Evolutionary conservation across 2,329 filamentous ascomycete species (phyloP).

Genomic region (Venturia oleaginea): DNA sequence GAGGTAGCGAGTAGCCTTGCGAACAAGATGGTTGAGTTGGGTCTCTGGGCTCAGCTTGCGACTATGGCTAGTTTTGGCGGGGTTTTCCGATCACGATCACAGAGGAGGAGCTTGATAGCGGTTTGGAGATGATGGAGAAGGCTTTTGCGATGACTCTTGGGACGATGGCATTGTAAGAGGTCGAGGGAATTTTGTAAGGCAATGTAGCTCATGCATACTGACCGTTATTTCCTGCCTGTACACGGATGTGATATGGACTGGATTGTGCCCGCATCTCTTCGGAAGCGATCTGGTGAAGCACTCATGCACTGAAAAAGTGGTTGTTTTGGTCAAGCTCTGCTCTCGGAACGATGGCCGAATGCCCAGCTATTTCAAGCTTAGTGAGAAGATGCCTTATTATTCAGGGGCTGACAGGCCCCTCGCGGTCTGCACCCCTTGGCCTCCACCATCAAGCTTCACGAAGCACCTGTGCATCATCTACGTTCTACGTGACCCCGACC

Average conservation of each 20-base stretch:
- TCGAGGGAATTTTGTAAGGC: background rate
- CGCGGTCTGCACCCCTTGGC: background rate
- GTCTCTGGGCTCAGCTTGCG: slow-evolving; percentile 49
- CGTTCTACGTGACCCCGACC: background rate
- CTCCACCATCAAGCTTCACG: background rate
- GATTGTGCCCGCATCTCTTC: too few species aligned
- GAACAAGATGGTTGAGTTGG: slow-evolving; percentile 40
- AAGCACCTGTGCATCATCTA: background rate
- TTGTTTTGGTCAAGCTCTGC: too few species aligned
- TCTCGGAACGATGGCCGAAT: too few species aligned
- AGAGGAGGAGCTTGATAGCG: slow-evolving; percentile 32
- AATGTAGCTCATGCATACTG: too few species aligned
- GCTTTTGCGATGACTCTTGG: slow-evolving; percentile 45
- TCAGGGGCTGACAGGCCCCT: too few species aligned
- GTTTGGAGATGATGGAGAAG: slow-evolving; percentile 47
- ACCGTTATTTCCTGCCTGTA: too few species aligned
- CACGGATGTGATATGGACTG: too few species aligned
- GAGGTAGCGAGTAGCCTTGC: slow-evolving; percentile 42
- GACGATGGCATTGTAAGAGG: slow-evolving; percentile 23
- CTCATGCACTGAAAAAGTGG: too few species aligned
- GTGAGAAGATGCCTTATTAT: too few species aligned
- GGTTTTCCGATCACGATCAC: slow-evolving; percentile 24
- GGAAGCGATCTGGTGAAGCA: too few species aligned
- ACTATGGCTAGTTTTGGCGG: slow-evolving; percentile 41
- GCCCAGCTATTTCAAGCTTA: too few species aligned